These are phyloP conservation scores for Coprinopsis strossmayeri DNA, from an alignment of 768 basidiomycete genomes.

Conservation along the genomic window DNA sequence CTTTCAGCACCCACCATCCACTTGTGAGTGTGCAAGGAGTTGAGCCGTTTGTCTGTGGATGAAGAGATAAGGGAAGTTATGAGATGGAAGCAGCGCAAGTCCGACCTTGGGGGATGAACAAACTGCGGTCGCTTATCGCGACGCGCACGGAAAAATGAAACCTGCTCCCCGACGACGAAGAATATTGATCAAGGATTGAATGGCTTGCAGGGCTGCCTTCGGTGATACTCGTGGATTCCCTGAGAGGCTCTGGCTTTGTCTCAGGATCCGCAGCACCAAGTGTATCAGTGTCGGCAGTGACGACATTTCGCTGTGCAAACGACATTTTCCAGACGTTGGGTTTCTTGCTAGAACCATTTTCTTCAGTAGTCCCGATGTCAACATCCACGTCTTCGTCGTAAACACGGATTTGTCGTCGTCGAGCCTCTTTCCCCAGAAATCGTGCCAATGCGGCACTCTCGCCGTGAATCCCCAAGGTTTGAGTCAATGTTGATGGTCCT, in stretches of 20 bases:
- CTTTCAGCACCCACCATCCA: conserved; percentile 53
- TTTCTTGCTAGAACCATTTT: background rate
- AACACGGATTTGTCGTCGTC: conserved; percentile 35
- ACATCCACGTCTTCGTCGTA: conserved; percentile 34
- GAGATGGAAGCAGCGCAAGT: background rate
- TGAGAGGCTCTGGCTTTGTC: background rate
- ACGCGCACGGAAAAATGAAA: conserved; percentile 46
- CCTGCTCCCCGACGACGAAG: conserved; percentile 26
- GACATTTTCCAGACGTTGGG: conserved; percentile 29
- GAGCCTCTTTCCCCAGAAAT: conserved; percentile 38
- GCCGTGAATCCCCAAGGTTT: conserved; percentile 41
- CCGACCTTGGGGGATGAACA: conserved; percentile 39
- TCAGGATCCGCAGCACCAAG: background rate
- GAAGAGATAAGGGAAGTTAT: conserved; percentile 5
- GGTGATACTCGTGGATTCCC: background rate
- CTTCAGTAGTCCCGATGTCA: conserved; percentile 11
- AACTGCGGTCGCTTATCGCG: conserved; percentile 40
- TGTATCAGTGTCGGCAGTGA: background rate
- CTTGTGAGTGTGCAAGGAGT: conserved; percentile 33
- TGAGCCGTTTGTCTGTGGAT: conserved; percentile 24
- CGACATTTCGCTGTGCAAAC: conserved; percentile 21
- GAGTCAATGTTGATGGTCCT: conserved; percentile 18
- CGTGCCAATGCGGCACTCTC: conserved; percentile 44
- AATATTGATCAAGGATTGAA: conserved; percentile 1
- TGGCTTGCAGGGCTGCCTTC: background rate